These are phyloP conservation scores for Zasmidium angulare DNA, from an alignment of 2,329 filamentous ascomycete species.

Conservation along the genomic window DNA sequence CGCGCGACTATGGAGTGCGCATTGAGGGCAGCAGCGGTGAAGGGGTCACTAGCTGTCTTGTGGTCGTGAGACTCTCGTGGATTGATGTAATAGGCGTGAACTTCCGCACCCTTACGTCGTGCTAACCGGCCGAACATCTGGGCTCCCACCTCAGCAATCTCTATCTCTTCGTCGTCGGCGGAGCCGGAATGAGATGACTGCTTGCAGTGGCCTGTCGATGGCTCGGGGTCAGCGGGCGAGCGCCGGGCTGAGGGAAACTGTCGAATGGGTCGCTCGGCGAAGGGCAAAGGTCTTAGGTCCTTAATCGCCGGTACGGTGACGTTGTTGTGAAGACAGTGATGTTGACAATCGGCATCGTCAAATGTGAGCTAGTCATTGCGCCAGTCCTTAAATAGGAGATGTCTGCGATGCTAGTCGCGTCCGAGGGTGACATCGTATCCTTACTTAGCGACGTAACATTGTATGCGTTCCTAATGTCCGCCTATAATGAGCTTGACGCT, in stretches of 20 bases:
- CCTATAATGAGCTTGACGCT: not conserved
- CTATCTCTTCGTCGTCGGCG: too few relatives aligned
- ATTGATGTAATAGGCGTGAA: not conserved
- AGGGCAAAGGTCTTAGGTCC: not conserved
- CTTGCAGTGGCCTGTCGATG: too few relatives aligned
- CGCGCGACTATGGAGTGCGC: too few relatives aligned
- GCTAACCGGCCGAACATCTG: not conserved
- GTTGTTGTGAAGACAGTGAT: not conserved
- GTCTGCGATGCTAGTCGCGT: not conserved
- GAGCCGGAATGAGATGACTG: too few relatives aligned
- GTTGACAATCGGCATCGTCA: not conserved
- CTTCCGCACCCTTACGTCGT: not conserved
- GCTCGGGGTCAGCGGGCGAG: not conserved
- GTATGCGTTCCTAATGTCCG: not conserved
- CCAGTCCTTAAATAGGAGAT: not conserved
- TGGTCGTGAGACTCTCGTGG: not conserved
- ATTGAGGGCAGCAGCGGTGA: too few relatives aligned
- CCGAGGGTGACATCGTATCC: not conserved
- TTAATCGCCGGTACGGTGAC: not conserved
- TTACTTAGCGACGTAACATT: not conserved
- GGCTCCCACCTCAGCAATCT: too few relatives aligned
- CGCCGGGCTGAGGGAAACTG: too few relatives aligned
- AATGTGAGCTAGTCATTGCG: not conserved
- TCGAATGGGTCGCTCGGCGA: not conserved
- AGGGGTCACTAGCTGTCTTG: too few relatives aligned